phyloP scores from a whole-genome alignment of 257 asterid genomes.

The Fraxinus cuspidata region DNA sequence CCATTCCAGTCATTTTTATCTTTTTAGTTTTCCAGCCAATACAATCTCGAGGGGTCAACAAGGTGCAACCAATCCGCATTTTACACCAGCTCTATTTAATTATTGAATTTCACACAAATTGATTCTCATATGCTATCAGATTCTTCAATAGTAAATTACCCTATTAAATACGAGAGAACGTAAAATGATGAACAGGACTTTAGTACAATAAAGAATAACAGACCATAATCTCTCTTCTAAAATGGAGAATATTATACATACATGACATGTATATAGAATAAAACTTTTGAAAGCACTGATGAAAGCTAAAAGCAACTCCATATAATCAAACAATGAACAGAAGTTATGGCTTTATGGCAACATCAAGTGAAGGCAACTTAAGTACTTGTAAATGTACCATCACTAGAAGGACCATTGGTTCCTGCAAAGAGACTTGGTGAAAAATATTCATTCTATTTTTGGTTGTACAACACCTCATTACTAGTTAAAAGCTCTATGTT shows the following conservation, averaged over 20 bases:
- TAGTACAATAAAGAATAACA: slow-evolving; percentile 46
- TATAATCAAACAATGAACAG: slow-evolving; percentile 19
- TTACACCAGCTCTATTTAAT: slow-evolving; percentile 36
- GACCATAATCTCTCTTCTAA: slow-evolving; percentile 27
- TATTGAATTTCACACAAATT: slow-evolving; percentile 29
- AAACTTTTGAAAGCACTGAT: slow-evolving; percentile 17
- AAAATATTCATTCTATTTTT: slow-evolving; percentile 17
- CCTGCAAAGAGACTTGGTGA: slow-evolving; percentile 25
- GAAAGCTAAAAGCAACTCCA: slow-evolving; percentile 25
- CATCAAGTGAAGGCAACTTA: slow-evolving; percentile 38
- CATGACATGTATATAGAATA: slow-evolving; percentile 16
- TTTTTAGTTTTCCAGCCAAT: slow-evolving; percentile 19
- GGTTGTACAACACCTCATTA: slow-evolving; percentile 11
- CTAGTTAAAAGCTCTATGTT: not conserved
- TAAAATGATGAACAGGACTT: slow-evolving; percentile 25
- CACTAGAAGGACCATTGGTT: slow-evolving; percentile 36
- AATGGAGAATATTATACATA: slow-evolving; percentile 31
- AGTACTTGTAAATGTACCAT: slow-evolving; percentile 38
- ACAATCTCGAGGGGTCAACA: slow-evolving; percentile 27
- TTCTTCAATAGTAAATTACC: slow-evolving; percentile 28
- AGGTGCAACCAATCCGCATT: slow-evolving; percentile 22
- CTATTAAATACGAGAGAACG: slow-evolving; percentile 5
- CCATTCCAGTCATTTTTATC: slow-evolving; percentile 61
- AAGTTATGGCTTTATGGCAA: slow-evolving; percentile 44
- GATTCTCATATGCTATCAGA: slow-evolving; percentile 33